Base-by-base conservation (phyloP, 2,329 filamentous ascomycete species). In the Lasiodiplodia sp. region DNA sequence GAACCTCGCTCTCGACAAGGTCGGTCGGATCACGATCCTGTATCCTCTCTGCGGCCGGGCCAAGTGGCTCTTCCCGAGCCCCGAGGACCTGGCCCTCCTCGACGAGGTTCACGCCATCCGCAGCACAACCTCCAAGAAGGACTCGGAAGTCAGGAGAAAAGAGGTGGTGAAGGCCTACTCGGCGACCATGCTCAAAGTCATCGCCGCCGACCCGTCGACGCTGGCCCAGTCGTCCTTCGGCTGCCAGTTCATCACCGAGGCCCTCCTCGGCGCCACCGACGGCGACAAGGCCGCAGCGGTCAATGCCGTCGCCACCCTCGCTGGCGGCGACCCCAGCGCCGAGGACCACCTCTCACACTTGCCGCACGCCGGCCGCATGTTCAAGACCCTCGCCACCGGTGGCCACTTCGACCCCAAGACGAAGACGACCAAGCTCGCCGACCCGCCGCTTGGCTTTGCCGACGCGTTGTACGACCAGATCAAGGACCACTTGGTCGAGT, bases 51-150 rank as follows among this genome's bases (percentile, higher is more conserved):
- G 92, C 2, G 83, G 85, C 38, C 82, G 85, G 55, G 82, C 85
- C 4, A 89, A 88, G 74, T 89, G 87, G 85, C 83, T 91, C 69
- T 86, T 93, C 68, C 85, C 87, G 4, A 58, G 28, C 16, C 51
- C 49, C 28, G 76, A 80, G 18, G 81, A 84, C 12, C 85, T 86
- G 40, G 91, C 94, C 71, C 81, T 93, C 44, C 83, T 99, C 4
- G 85, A 88, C 68, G 92, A 97, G 78, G 83, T 97, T 28, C 91
- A 92, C 75, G 87, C 89, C 67, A 91, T 97, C 71, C 90, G 96
- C 66, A 88, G 90, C 73, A 89, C 87, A 16, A 98, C 94, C 2
- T 97, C 93, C 71, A 99, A 98, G 83, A 99, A 99, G 81, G 93
- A 97, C 68, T 86, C 93, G 0, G 89, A 91, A 66, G 81, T 87